phyloP scores from a whole-genome alignment of 768 basidiomycete species.

The Lentinula aciculospora region DNA sequence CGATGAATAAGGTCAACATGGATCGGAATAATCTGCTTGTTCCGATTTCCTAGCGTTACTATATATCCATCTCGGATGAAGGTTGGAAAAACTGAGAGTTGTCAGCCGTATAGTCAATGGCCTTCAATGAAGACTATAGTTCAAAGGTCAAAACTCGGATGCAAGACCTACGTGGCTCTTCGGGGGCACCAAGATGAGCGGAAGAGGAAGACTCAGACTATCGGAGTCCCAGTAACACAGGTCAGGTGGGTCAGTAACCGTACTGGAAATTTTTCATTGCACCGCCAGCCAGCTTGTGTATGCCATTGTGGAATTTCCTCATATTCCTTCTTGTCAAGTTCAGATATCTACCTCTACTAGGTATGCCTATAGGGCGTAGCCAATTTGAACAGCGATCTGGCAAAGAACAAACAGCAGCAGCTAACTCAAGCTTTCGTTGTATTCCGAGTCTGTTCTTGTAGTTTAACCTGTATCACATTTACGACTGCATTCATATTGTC shows the following conservation, averaged over 20 bases:
- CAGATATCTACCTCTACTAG: too few species aligned
- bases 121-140: neutral
- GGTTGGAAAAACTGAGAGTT: neutral
- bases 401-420: neutral
- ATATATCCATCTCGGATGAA: neutral
- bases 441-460: slow-evolving; percentile 15
- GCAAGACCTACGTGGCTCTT: neutral
- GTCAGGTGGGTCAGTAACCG: too few species aligned
- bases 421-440: neutral
- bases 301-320: too few species aligned
- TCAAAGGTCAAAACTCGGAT: neutral
- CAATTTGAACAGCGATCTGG: neutral
- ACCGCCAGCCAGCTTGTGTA: too few species aligned
- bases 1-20: neutral
- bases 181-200: too few species aligned
- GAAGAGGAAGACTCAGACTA: too few species aligned
- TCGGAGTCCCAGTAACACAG: too few species aligned
- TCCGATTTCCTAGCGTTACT: too few species aligned
- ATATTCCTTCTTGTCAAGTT: too few species aligned
- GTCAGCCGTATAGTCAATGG: neutral
- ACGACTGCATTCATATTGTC: slow-evolving; percentile 79
- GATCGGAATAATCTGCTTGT: neutral
- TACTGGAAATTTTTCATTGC: too few species aligned
- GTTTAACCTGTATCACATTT: slow-evolving; percentile 63
- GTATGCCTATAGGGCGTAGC: too few species aligned